Percentiles rank a stretch among this genome's conserved stretches.
phyloP scores from a whole-genome alignment of 345 rosid genomes.

The Murraya koenigii region DNA sequence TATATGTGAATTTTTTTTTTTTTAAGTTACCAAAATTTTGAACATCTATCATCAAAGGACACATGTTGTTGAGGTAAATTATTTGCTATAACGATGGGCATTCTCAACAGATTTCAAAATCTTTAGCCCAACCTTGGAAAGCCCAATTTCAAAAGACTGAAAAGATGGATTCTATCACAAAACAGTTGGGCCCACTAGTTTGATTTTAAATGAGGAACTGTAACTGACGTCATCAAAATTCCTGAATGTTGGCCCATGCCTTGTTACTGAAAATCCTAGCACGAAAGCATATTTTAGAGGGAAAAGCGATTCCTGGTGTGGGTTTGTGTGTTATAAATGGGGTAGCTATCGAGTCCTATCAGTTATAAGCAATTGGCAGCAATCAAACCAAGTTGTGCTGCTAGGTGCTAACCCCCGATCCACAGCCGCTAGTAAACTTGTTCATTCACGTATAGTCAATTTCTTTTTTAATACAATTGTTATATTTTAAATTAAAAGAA shows the following conservation, averaged over 20 bases:
- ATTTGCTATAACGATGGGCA: too few species aligned
- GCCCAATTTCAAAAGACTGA: background rate
- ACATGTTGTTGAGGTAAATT: too few species aligned
- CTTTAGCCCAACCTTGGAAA: background rate
- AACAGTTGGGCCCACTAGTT: background rate
- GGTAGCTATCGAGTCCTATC: conserved; percentile 25
- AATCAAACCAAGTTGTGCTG: conserved; percentile 8
- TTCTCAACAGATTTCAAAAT: too few species aligned
- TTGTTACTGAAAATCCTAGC: background rate
- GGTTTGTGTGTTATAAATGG: conserved; percentile 14
- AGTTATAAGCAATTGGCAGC: background rate
- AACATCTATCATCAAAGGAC: too few species aligned
- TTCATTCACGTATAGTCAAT: too few species aligned
- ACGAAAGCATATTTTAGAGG: background rate
- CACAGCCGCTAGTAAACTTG: too few species aligned
- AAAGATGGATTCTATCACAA: background rate
- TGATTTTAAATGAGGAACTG: background rate
- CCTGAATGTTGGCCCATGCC: background rate
- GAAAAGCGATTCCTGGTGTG: background rate
- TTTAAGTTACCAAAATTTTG: too few species aligned
- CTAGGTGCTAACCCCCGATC: background rate
- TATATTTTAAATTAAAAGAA: too few species aligned
- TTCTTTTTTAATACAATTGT: too few species aligned
- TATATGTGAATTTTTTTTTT: too few species aligned
- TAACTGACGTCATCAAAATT: background rate